These are phyloP conservation scores for Stephanodiscus minutulus DNA, from an alignment of 108 stramenopile genomes.

Conservation along the genomic window DNA sequence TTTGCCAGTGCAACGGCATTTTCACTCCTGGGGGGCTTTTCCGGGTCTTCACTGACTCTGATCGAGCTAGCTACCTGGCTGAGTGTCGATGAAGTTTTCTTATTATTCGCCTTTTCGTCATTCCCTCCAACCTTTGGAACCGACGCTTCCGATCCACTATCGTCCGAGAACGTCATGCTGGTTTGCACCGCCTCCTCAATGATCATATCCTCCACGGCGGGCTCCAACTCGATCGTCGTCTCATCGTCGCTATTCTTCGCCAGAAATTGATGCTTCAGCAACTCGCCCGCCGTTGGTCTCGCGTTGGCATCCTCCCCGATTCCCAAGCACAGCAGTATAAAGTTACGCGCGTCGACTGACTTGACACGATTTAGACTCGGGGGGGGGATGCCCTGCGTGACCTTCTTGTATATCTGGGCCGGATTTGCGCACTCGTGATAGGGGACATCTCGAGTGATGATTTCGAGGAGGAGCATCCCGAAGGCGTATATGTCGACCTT, in stretches of 20 bases:
- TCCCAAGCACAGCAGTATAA: constrained; percentile 87
- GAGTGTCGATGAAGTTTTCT: constrained; percentile 25
- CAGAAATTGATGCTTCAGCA: constrained; percentile 80
- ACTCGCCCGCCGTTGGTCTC: constrained; percentile 75
- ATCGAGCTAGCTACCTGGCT: constrained; percentile 9
- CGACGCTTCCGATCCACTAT: constrained; percentile 37
- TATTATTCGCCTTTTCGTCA: constrained; percentile 4
- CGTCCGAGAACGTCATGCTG: constrained; percentile 37
- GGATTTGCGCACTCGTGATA: constrained; percentile 94
- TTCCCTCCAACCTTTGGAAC: constrained; percentile 1
- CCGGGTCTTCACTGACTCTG: constrained; percentile 10
- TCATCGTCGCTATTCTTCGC: constrained; percentile 74
- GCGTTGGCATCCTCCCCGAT: constrained; percentile 65
- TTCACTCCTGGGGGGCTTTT: constrained; percentile 7
- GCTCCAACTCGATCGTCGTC: constrained; percentile 76
- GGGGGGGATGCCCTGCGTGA: constrained; percentile 85
- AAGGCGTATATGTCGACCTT: constrained; percentile 99
- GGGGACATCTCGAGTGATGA: constrained; percentile 95
- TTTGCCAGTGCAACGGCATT: constrained; percentile 12
- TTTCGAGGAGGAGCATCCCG: constrained; percentile 98
- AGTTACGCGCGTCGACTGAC: constrained; percentile 79
- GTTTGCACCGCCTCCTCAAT: constrained; percentile 48
- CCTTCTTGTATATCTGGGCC: constrained; percentile 96
- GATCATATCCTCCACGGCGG: constrained; percentile 67
- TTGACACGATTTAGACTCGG: constrained; percentile 77